Conservation (phyloP, 2,329 filamentous ascomycete species). For the Ceratocystis destructans region DNA sequence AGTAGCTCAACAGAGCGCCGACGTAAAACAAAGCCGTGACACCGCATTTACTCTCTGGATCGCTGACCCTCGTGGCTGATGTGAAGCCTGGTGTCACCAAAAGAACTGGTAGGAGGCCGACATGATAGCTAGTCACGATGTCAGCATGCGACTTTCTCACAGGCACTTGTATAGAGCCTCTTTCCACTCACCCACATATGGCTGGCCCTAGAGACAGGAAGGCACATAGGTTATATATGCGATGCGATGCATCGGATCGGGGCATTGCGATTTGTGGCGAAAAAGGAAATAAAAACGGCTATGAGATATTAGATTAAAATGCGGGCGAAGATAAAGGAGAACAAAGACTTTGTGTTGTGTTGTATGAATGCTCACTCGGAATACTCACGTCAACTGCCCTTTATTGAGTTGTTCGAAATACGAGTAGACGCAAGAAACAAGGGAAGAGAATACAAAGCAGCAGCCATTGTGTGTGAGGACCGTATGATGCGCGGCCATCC, state of each 20-base stretch:
- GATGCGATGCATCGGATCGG: not conserved
- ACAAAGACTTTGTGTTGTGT: not conserved
- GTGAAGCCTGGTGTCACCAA: constrained; percentile 40
- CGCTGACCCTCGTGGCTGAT: constrained; percentile 25
- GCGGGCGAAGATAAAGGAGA: too few relatives aligned
- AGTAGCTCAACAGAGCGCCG: constrained; percentile 41
- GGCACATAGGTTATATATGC: constrained; percentile 31
- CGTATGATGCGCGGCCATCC: not conserved
- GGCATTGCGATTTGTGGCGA: not conserved
- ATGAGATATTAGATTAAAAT: not conserved
- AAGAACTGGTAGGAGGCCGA: constrained; percentile 43
- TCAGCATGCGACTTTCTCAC: not conserved
- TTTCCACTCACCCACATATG: constrained; percentile 35
- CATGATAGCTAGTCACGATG: constrained; percentile 33
- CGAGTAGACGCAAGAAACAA: not conserved
- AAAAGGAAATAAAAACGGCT: not conserved
- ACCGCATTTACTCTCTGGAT: constrained; percentile 26
- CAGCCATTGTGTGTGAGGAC: not conserved
- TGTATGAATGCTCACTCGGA: too few relatives aligned
- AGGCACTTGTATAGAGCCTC: not conserved
- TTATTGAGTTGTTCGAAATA: not conserved
- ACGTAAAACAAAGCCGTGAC: constrained; percentile 35
- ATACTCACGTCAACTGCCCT: not conserved
- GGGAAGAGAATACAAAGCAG: not conserved
- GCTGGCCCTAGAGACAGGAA: constrained; percentile 39